Base-by-base conservation (phyloP, 352 stramenopile species). In the Phytophthora cryptogea region DNA sequence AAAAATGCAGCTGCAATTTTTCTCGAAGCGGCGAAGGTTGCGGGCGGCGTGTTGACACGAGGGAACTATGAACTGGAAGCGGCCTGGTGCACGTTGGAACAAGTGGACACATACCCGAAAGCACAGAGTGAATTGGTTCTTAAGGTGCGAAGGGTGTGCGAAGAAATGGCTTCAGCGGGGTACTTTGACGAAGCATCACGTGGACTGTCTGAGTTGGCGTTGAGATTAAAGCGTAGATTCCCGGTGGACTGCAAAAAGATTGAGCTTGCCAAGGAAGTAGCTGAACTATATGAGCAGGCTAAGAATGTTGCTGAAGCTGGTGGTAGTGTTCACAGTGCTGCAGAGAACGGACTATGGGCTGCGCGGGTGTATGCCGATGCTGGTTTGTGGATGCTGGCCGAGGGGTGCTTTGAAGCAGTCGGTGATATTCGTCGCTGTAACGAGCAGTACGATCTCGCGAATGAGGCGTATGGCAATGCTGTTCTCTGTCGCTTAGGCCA, bases 151-250 rank as follows among this genome's bases (percentile, higher is more conserved):
- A 52, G 63, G 6, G 66, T 86, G 6, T 88, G 79, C 50, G 76
- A 90, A 56, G 72, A 86, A 26, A 64, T 92, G 2, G 68, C 70
- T 4, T 80, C 74, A 2, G 59, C 59, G 4, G 83, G 83, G 1
- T 88, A 86, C 50, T 89, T 85, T 60, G 78, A 92, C 48, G 80
- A 92, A 66, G 80, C 80, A n/a, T 64, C 80, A 0, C 78, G 71
- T 8, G 73, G 74, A 8, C 52, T 92, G 13, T 76, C 75, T 0
- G 83, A 90, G 36, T 62, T 92, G 44, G 80, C 76, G 13, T 41
- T 85, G 46, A 70, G 78, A 30, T 59, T 92, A 2, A 89, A 89
- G 63, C 79, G 70, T 44, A 76, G 70, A 17, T 92, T 92, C 16
- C 72, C 79, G 0, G 36, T 66, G 39, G 77, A 89, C n/a, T 80